phyloP scores from a whole-genome alignment of 768 basidiomycete genomes.

The Auricularia sp. region DNA sequence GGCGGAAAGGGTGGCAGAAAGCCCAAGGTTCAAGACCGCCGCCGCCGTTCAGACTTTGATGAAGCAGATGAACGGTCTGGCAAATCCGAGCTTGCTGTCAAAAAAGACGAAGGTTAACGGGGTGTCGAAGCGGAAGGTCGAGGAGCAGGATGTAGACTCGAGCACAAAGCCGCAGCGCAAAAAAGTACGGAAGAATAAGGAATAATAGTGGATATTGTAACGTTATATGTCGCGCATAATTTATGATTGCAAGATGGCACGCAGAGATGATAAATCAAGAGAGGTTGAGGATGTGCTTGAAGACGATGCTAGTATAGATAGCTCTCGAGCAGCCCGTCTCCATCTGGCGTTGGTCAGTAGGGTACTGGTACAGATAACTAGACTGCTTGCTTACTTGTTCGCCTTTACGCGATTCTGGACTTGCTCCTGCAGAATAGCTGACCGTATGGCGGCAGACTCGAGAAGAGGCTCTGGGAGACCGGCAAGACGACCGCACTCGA shows the following conservation, averaged over 20 bases:
- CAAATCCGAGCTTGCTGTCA: slow-evolving; percentile 1
- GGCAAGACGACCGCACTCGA: slow-evolving; percentile 86
- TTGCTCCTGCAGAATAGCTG: slow-evolving; percentile 42
- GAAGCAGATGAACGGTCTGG: slow-evolving; percentile 41
- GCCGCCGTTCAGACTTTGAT: slow-evolving; percentile 51
- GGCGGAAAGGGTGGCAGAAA: slow-evolving; percentile 33
- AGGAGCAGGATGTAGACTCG: slow-evolving; percentile 17
- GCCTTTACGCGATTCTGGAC: slow-evolving; percentile 22
- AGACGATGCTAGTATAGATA: neutral
- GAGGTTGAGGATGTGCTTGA: neutral
- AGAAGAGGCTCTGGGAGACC: slow-evolving; percentile 67
- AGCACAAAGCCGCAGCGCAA: slow-evolving; percentile 33
- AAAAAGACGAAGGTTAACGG: slow-evolving; percentile 9
- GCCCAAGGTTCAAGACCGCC: slow-evolving; percentile 53
- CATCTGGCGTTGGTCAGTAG: neutral
- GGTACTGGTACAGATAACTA: neutral
- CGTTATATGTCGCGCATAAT: neutral
- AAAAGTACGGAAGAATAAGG: slow-evolving; percentile 33
- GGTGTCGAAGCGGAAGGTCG: slow-evolving; percentile 31
- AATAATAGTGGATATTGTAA: slow-evolving; percentile 7
- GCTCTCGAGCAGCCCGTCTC: neutral
- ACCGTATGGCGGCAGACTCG: slow-evolving; percentile 40
- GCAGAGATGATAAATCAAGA: neutral
- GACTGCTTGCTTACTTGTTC: slow-evolving; percentile 3
- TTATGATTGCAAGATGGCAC: neutral